A percentile compares a stretch with the other conserved stretches of the same genome.
These are phyloP conservation scores for Oryza brachyantha DNA, from an alignment of 176 grass and related monocot genomes.

Conservation along the genomic window DNA sequence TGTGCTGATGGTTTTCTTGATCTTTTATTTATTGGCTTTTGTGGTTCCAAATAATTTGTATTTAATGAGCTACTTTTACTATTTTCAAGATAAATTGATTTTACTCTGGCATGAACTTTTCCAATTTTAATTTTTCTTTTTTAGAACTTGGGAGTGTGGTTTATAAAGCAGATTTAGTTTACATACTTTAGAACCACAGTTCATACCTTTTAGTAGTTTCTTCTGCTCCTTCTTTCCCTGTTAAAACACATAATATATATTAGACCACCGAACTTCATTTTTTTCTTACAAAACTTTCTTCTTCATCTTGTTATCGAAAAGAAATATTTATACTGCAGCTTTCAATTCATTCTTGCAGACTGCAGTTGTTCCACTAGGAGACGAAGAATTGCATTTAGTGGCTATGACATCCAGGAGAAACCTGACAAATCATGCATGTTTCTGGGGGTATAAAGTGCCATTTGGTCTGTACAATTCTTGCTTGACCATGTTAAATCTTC, in stretches of 20 bases:
- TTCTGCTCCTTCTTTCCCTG: not conserved
- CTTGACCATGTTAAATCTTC: constrained; percentile 87
- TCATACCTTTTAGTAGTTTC: not conserved
- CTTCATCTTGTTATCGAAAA: constrained; percentile 3
- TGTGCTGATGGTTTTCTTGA: not conserved
- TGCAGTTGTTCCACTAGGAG: constrained; percentile 74
- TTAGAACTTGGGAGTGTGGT: not conserved
- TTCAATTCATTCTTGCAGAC: constrained; percentile 60
- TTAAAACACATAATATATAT: not conserved
- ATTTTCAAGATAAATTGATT: not conserved
- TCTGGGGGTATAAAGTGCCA: constrained; percentile 89
- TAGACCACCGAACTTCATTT: not conserved
- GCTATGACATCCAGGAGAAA: constrained; percentile 81
- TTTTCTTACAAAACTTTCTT: constrained; percentile 4
- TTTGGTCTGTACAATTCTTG: constrained; percentile 75
- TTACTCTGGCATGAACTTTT: constrained; percentile 16
- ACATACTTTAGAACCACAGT: not conserved
- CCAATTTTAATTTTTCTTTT: not conserved
- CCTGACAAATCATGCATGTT: constrained; percentile 59
- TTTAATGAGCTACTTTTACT: not conserved
- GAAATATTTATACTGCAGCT: not conserved
- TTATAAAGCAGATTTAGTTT: not conserved
- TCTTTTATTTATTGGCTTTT: not conserved
- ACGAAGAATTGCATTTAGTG: constrained; percentile 94
- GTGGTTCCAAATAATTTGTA: not conserved